Evolutionary conservation across 345 rosid genomes (phyloP).

Genomic region (Boechera divaricarpa): DNA sequence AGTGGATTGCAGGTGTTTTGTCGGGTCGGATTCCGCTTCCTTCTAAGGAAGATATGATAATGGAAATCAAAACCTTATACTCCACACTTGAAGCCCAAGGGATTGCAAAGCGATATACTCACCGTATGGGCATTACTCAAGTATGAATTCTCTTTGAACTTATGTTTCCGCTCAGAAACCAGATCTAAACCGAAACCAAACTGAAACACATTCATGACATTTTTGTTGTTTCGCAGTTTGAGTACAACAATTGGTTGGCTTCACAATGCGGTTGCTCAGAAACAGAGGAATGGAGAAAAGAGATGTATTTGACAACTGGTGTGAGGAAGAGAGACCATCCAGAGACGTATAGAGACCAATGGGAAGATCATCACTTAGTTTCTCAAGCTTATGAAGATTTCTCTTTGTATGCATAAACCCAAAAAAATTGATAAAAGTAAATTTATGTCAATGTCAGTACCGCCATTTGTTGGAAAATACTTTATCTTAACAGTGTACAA

Average conservation of each 20-base stretch:
- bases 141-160: constrained; percentile 42
- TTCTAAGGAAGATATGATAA: constrained; percentile 67
- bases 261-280: constrained; percentile 41
- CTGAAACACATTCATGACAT: not conserved
- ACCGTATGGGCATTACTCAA: constrained; percentile 51
- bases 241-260: constrained; percentile 62
- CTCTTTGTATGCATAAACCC: too few species aligned
- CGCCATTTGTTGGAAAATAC: not conserved
- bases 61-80: constrained; percentile 59
- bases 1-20: constrained; percentile 83
- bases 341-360: constrained; percentile 55
- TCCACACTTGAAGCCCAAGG: constrained; percentile 59
- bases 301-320: constrained; percentile 32
- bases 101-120: constrained; percentile 68
- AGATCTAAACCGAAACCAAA: too few species aligned
- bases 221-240: constrained; percentile 47
- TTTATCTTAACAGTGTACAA: not conserved
- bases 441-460: not conserved
- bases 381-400: constrained; percentile 49
- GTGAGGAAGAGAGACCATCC: constrained; percentile 16
- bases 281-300: constrained; percentile 58
- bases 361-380: constrained; percentile 56
- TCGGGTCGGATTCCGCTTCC: constrained; percentile 76
- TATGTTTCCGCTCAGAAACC: not conserved
- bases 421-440: too few species aligned